Evolutionary conservation across 2,329 filamentous ascomycete genomes (phyloP).

Genomic region (Fusarium torulosum): DNA sequence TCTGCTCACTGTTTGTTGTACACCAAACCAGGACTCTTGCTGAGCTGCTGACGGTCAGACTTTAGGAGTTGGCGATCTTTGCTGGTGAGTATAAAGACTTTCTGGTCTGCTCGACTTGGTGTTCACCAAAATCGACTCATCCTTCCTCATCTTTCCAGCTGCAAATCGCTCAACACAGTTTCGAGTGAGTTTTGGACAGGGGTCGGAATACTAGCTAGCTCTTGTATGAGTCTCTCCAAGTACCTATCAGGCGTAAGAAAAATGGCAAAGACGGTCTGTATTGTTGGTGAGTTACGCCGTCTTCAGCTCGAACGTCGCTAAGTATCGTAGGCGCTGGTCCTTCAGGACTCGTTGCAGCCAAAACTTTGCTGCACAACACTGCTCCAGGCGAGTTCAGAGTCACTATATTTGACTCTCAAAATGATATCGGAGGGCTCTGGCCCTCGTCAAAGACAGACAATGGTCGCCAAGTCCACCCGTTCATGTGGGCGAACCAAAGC

Average conservation of each 20-base stretch:
- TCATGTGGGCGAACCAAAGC: constrained; percentile 81
- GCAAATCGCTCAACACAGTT: constrained; percentile 45
- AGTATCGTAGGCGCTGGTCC: constrained; percentile 71
- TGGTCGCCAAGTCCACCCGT: constrained; percentile 70
- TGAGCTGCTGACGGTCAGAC: neutral
- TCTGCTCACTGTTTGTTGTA: constrained; percentile 16
- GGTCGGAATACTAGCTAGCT: neutral
- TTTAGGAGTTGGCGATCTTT: neutral
- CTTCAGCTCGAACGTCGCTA: neutral
- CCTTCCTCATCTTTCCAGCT: neutral
- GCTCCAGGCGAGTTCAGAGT: constrained; percentile 71
- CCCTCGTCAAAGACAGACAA: constrained; percentile 64
- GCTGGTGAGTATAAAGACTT: neutral
- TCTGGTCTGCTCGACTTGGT: neutral
- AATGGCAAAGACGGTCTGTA: constrained; percentile 58
- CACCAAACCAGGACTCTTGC: constrained; percentile 3
- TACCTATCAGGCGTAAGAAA: constrained; percentile 26
- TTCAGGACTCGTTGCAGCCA: constrained; percentile 76
- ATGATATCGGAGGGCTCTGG: constrained; percentile 83
- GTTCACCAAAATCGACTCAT: neutral
- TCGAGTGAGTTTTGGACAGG: constrained; percentile 19
- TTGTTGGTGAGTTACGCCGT: constrained; percentile 53
- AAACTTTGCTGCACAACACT: constrained; percentile 75
- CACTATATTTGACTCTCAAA: constrained; percentile 75
- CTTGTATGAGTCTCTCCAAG: constrained; percentile 41